Evolutionary conservation across 1,284 basidiomycete genomes (phyloP), one percentile per base, ranked within the genome.

Genomic region (Volvariella volvacea): DNA sequence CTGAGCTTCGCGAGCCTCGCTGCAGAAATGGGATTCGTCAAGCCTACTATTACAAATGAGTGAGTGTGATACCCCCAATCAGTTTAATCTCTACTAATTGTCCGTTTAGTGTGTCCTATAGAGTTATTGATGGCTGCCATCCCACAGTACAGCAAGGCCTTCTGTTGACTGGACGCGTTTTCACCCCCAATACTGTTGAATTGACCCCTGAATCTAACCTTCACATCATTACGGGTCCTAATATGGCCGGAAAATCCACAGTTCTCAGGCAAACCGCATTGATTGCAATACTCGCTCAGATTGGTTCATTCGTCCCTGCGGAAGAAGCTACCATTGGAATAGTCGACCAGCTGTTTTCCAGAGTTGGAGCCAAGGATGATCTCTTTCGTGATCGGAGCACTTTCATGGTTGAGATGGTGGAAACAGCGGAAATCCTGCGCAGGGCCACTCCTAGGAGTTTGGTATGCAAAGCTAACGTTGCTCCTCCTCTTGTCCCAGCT

Each of bases 281-380:
- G 20, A 87, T 97, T 42, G 73, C 86, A 6, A 88, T 99, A 48
- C 73, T 99, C 1, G 95, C 94, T 0, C 95, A 99, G 62, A 79
- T 81, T 4, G 95, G 95, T 2, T 88, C 85, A 4, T 99, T 90
- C 61, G 92, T 99, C 0, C 96, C 96, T 1, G 93, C 94, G 20
- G 78, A 86, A 41, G 60, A 63, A 15, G 92, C 91, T 1, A 66
- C 68, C 22, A 66, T 99, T 34, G 93, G 95, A 1, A 70, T 98
- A 10, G 86, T 97, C 6, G 95, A 99, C 65, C 82, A 80, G 50
- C 70, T 99, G 7, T 98, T 98, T 61, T 92, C 91, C 16, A 78
- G 95, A 41, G 80, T 99, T n/a, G 96, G 95, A 0, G 95, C 96
- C 0, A 87, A 91, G 58, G 95, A 99, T 60, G 94, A 99, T 59